These are phyloP conservation scores for Suhomyces xylopsoci DNA, from an alignment of 805 yeast genomes.

Conservation along the genomic window DNA sequence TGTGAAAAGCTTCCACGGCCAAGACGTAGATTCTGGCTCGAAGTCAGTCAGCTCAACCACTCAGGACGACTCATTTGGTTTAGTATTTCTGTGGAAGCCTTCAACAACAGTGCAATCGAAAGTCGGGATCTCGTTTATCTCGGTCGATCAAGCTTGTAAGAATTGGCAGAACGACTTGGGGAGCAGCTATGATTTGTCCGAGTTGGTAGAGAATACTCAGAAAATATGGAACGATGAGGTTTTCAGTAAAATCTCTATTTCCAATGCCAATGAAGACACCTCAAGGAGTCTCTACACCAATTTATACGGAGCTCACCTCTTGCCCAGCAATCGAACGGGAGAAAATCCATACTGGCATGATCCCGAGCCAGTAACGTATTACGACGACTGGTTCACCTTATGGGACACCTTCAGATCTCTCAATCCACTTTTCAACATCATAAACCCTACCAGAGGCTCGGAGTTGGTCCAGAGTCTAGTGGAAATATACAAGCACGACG, in stretches of 20 bases:
- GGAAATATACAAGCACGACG: slow-evolving; percentile 29
- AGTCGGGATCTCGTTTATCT: slow-evolving; percentile 30
- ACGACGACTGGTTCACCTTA: slow-evolving; percentile 37
- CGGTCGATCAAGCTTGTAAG: slow-evolving; percentile 25
- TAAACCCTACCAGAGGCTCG: slow-evolving; percentile 22
- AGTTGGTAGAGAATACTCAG: slow-evolving; percentile 11
- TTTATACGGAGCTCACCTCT: slow-evolving; percentile 27
- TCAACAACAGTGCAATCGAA: slow-evolving; percentile 9
- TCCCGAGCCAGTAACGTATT: slow-evolving; percentile 14
- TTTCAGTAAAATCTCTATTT: slow-evolving; percentile 19
- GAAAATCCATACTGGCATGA: slow-evolving; percentile 26
- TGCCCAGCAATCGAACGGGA: slow-evolving; percentile 32
- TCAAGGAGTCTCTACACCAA: slow-evolving; percentile 18
- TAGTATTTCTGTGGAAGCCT: slow-evolving; percentile 20
- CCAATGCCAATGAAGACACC: slow-evolving; percentile 10
- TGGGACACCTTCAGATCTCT: slow-evolving; percentile 39
- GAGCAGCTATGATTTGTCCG: slow-evolving; percentile 12
- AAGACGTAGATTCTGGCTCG: neutral
- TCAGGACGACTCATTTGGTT: slow-evolving; percentile 19
- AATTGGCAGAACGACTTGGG: slow-evolving; percentile 19
- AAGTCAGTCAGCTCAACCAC: slow-evolving; percentile 3
- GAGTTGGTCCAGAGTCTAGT: slow-evolving; percentile 27
- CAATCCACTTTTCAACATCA: slow-evolving; percentile 28
- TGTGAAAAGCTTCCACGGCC: slow-evolving; percentile 13
- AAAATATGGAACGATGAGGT: slow-evolving; percentile 22